These are phyloP conservation scores for Fusarium pseudoanthophilum DNA, from an alignment of 2,329 filamentous ascomycete species.

Conservation along the genomic window DNA sequence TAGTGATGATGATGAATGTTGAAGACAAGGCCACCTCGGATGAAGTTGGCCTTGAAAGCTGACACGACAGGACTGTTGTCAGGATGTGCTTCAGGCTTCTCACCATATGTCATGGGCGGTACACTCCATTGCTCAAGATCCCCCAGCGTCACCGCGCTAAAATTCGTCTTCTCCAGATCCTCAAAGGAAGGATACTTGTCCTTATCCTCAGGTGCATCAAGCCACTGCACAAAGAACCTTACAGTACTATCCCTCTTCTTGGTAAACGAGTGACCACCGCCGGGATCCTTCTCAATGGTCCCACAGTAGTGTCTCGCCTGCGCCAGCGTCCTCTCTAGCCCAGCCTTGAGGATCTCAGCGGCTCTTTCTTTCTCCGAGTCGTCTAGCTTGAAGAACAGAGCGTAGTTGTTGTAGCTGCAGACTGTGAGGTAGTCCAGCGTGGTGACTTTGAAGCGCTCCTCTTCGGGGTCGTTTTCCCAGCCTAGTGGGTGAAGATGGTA, in stretches of 20 bases:
- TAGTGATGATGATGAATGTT: conserved; percentile 57
- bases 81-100: conserved; percentile 52
- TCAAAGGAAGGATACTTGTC: conserved; percentile 50
- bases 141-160: conserved; percentile 47
- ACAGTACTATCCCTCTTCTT: conserved; percentile 51
- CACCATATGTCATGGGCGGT: conserved; percentile 52
- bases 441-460: conserved; percentile 48
- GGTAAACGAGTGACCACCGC: conserved; percentile 51
- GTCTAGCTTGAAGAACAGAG: conserved; percentile 52
- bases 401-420: conserved; percentile 52
- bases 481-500: conserved; percentile 48
- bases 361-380: conserved; percentile 46
- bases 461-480: conserved; percentile 27
- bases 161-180: conserved; percentile 52
- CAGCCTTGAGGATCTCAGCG: conserved; percentile 45
- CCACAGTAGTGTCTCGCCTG: conserved; percentile 53
- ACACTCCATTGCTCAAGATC: conserved; percentile 50
- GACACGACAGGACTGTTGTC: conserved; percentile 48
- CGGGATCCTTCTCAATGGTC: conserved; percentile 52
- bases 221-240: conserved; percentile 50
- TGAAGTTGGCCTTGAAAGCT: conserved; percentile 55
- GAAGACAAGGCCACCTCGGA: conserved; percentile 55
- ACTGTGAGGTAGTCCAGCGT: conserved; percentile 51
- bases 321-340: conserved; percentile 51
- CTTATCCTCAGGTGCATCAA: conserved; percentile 47